Percentiles rank a stretch among this genome's conserved stretches.
These are phyloP conservation scores for Tulasnella sp. DNA, from an alignment of 768 basidiomycete genomes.

Conservation along the genomic window DNA sequence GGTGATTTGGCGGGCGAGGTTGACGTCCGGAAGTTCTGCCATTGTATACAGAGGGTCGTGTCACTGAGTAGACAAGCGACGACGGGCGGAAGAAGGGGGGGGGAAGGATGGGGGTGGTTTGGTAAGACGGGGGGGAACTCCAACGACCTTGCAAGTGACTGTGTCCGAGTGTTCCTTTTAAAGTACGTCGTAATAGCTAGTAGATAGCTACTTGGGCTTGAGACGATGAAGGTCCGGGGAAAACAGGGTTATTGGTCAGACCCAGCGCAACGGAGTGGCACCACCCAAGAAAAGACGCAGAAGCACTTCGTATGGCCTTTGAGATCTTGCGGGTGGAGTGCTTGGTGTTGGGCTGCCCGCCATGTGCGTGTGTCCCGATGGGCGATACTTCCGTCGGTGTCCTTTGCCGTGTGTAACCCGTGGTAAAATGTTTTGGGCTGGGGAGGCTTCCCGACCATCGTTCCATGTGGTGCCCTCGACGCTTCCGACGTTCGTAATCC, in stretches of 20 bases:
- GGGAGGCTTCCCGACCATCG: background rate
- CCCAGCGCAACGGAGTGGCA: background rate
- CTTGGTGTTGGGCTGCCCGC: background rate
- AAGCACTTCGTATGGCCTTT: background rate
- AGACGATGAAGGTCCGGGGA: background rate
- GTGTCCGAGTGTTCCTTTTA: background rate
- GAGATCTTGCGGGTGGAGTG: background rate
- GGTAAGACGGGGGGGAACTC: background rate
- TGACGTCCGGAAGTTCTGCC: background rate
- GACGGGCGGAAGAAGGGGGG: background rate
- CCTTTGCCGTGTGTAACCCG: background rate
- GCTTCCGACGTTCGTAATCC: background rate
- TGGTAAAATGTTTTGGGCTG: background rate
- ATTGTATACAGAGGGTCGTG: background rate
- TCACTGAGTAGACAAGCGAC: background rate
- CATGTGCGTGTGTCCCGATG: background rate
- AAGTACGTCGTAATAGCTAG: background rate
- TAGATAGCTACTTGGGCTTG: too few relatives aligned
- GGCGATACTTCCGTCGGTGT: background rate
- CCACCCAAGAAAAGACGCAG: background rate
- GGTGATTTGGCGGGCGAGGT: background rate
- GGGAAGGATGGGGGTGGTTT: background rate
- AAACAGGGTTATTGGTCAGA: background rate
- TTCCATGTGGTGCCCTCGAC: background rate
- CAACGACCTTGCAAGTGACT: background rate